These are phyloP conservation scores for Prototheca stagnorum DNA, from an alignment of 163 green algal species.

Conservation along the genomic window DNA sequence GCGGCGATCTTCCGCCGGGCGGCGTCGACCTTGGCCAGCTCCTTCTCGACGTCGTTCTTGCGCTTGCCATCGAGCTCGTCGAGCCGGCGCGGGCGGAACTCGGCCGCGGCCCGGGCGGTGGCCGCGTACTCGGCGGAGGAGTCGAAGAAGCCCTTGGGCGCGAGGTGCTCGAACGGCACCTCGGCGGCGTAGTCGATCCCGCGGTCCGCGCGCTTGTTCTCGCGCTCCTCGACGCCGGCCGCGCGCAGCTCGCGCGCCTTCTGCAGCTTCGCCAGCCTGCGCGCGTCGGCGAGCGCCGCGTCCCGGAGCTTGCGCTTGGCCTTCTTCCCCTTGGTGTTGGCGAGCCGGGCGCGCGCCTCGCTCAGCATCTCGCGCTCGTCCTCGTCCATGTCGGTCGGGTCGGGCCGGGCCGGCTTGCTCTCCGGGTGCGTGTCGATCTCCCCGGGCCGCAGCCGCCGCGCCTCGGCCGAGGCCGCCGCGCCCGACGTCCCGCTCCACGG, in stretches of 20 bases:
- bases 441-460: slow-evolving; percentile 73
- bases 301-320: slow-evolving; percentile 96
- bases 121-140: slow-evolving; percentile 46
- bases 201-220: slow-evolving; percentile 11
- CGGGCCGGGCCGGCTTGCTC: slow-evolving; percentile 82
- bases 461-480: slow-evolving; percentile 65
- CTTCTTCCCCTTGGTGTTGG: slow-evolving; percentile 98
- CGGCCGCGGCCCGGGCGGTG: slow-evolving; percentile 45
- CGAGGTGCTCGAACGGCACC: slow-evolving; percentile 88
- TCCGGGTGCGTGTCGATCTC: slow-evolving; percentile 99
- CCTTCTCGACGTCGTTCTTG: slow-evolving; percentile 69
- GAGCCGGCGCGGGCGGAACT: slow-evolving; percentile 72
- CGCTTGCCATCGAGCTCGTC: slow-evolving; percentile 75
- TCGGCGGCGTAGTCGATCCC: slow-evolving; percentile 88
- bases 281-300: slow-evolving; percentile 93
- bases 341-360: slow-evolving; percentile 82
- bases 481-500: too few species aligned
- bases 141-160: slow-evolving; percentile 78
- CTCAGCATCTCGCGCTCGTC: slow-evolving; percentile 99
- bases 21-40: slow-evolving; percentile 66
- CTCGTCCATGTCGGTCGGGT: slow-evolving; percentile 98
- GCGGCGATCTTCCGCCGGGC: slow-evolving; percentile 51
- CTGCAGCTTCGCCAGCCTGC: slow-evolving; percentile 81
- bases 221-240: slow-evolving; percentile 51
- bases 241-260: slow-evolving; percentile 93